Evolutionary conservation across 352 stramenopile species (phyloP), one percentile per base, ranked within the genome.

Genomic region (Phytopythium kandeliae): DNA sequence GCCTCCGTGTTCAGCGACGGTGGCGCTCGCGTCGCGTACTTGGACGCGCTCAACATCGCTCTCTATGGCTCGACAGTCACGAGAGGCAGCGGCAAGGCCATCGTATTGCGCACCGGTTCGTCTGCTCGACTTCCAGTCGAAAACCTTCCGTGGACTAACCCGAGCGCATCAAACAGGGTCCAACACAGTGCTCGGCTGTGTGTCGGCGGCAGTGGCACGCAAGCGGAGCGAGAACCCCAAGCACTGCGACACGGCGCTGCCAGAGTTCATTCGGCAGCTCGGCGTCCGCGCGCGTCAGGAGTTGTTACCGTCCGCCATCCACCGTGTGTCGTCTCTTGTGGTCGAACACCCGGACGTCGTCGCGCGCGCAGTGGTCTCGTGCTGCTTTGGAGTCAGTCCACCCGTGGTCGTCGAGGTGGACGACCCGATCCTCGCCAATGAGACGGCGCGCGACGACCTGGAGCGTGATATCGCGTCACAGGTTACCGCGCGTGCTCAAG

Each of bases 21-120:
- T 0, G 59, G 64, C 3, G 56, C 57, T 1, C 74, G 54, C 12
- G 54, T 73, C 5, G 58, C 70, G 2, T 83, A 83, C 54, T 63
- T 83, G 44, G 69, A 79, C 43, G 72, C 72, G 25, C 43, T 53
- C 25, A 83, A 79, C 48, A 67, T 83, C 43, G 66, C 61, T n/a
- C 70, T 83, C 42, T 83, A 83, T 50, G 69, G 72, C 42, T 79
- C 69, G 10, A 66, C 63, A 1, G 54, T 83, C 34, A 68, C 60
- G 1, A 54, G 51, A 33, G 72, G 72, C 1, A 57, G 65, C 19
- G 66, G 66, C 50, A 79, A 78, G 43, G 72, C 69, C 13, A 74
- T 83, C 25, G 72, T 80, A 19, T 54, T 78, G 15, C 72, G 72
- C 22, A 83, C 61, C 2, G 66, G 57, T 63, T 41, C 24, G 54